Evolutionary conservation across 768 basidiomycete genomes (phyloP), one percentile per base, ranked within the genome.

Genomic region (Clitopilus hobsonii): DNA sequence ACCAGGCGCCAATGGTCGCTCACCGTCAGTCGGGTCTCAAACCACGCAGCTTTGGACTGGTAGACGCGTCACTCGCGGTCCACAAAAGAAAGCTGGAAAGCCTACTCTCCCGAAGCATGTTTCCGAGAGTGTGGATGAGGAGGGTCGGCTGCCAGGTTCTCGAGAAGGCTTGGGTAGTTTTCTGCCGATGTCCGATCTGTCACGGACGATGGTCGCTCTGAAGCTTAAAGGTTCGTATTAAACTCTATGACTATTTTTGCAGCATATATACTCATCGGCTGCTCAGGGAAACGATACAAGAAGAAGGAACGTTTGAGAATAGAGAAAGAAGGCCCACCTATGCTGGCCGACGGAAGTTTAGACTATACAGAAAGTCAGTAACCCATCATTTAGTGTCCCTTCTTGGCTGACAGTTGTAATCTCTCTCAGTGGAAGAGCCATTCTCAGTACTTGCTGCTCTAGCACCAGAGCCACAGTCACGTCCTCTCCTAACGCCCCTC

Each of bases 301-400:
- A 92, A 92, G 74, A 91, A 87, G 61, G 89, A 92, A 59, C 77
- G 89, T 8, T 61, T 90, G 55, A 76, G 86, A n/a, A 77, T 91
- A 45, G 90, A 91, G 62, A 86, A 81, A 56, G 83, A 85, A 56
- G 89, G 89, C 0, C 87, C 86, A 16, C 90, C 89, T 0, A 76
- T 78, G 22, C 73, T 74, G 5, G 64, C 80, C n/a, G 89, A 92
- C 63, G 89, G 89, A n/a, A 91, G 89, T 66, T 71, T 91, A 27
- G 84, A 89, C 67, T 90, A 89, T 60, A 60, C 76, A 23, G 82
- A 89, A 67, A 82, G 88, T 89, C 63, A 38, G 83, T 71, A 1
- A 25, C 14, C 11, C 2, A 22, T 36, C 51, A 48, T 7, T 47
- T 41, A 26, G 20, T n/a, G 28, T 16, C 41, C n/a, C 11, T 32